phyloP scores from a whole-genome alignment of 202 grass and related monocot genomes.

The Tripidium arundinaceum region DNA sequence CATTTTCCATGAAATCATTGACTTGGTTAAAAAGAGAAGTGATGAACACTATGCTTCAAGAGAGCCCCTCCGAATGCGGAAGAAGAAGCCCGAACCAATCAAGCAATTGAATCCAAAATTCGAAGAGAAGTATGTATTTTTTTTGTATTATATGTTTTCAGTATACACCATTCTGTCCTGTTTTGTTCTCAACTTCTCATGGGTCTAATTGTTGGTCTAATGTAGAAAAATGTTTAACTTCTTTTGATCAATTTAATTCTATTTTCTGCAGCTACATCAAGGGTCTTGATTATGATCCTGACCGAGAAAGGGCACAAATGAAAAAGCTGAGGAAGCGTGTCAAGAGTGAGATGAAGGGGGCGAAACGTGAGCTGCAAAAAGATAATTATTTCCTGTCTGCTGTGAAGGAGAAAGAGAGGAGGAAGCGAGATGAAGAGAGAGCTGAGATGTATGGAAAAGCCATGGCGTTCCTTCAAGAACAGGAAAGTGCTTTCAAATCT shows the following conservation, averaged over 20 bases:
- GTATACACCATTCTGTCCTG: neutral
- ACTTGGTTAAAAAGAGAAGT: slow-evolving; percentile 69
- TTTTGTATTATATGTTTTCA: slow-evolving; percentile 21
- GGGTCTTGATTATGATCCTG: slow-evolving; percentile 91
- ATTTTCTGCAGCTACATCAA: slow-evolving; percentile 80
- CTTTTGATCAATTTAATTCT: neutral
- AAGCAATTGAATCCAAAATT: slow-evolving; percentile 92
- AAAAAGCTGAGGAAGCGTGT: slow-evolving; percentile 74
- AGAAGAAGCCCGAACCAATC: slow-evolving; percentile 82
- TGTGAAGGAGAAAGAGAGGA: slow-evolving; percentile 67
- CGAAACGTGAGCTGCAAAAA: slow-evolving; percentile 67
- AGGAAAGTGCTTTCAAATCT: slow-evolving; percentile 91
- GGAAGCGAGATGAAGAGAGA: slow-evolving; percentile 61
- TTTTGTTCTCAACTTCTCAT: neutral
- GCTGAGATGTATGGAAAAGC: slow-evolving; percentile 58
- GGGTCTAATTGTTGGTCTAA: neutral
- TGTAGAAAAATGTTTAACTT: neutral
- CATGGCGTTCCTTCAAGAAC: slow-evolving; percentile 86
- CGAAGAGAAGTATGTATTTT: slow-evolving; percentile 73
- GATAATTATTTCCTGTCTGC: slow-evolving; percentile 69
- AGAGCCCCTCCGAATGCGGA: slow-evolving; percentile 76
- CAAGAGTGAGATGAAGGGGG: slow-evolving; percentile 74
- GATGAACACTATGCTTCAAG: slow-evolving; percentile 57
- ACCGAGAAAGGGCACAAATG: slow-evolving; percentile 73
- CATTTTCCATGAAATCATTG: slow-evolving; percentile 65